Base-by-base conservation (phyloP, 352 stramenopile species). In the Phytophthora chlamydospora region DNA sequence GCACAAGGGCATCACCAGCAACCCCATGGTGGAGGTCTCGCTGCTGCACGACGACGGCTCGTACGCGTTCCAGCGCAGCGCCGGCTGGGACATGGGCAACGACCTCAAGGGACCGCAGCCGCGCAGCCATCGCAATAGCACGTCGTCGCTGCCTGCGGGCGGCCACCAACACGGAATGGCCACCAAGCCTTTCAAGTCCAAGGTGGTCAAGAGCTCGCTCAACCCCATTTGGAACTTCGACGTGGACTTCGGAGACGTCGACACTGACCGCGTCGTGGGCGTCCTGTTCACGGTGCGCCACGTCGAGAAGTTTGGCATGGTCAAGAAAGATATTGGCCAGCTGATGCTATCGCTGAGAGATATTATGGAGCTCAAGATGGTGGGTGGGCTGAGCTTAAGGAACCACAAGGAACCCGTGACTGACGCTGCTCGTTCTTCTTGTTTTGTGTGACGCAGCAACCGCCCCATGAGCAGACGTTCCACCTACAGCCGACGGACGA, bases 221-320 rank as follows among this genome's bases (percentile, higher is more conserved):
- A 90, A 92, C 59, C 83, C 83, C 33, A 88, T 90, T 47, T 92
- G 83, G 83, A 88, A 90, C 62, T 81, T 92, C 41, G 79, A 90
- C 56, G 79, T 90, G 40, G 83, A 92, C 63, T 92, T 92, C 68
- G 83, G 83, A 21, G 80, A 90, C 57, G 78, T 90, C 16, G 80
- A 90, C 58, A 80, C 69, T 6, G 79, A 90, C 29, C 77, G 66
- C 38, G 80, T 90, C 43, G 63, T 89, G 39, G 83, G 83, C 24
- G 83, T 92, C 44, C 59, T 85, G 36, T 81, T 90, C 50, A 80
- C 82, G 12, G 81, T 92, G 35, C 73, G 74, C 16, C 83, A 92
- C 59, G 66, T 86, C 10, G 83, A 89, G 62, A 90, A 83, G 63
- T 79, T 92, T 50, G 83, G 83, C 27, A 66, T 92, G 40, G 56